phyloP scores from a whole-genome alignment of 2,329 filamentous ascomycete species.

The Aspergillus uvarum region DNA sequence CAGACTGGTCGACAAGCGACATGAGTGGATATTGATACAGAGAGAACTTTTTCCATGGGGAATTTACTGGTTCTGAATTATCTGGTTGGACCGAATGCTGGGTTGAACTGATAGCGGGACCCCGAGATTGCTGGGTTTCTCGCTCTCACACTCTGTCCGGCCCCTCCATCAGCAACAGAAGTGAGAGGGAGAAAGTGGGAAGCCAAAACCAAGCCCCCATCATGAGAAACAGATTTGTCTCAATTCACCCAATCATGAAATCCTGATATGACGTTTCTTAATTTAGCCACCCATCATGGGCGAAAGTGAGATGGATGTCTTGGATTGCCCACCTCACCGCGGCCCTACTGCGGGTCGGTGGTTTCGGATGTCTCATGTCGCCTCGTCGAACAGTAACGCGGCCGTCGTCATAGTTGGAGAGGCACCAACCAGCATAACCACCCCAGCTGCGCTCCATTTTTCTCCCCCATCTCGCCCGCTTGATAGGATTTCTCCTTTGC shows the following conservation, averaged over 20 bases:
- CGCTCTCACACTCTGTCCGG: no score
- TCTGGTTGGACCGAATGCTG: background rate
- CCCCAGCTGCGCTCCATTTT: constrained; percentile 3
- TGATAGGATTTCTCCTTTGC: background rate
- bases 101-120: background rate
- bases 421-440: background rate
- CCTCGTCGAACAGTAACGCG: background rate
- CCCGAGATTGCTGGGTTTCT: background rate
- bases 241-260: background rate
- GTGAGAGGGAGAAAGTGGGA: background rate
- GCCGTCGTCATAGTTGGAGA: background rate
- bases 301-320: constrained; percentile 3
- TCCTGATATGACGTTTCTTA: constrained; percentile 10
- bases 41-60: background rate
- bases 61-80: background rate
- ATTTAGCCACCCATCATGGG: constrained; percentile 2
- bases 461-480: background rate
- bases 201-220: background rate
- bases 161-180: background rate
- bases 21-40: background rate
- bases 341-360: constrained; percentile 9
- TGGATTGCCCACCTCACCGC: background rate
- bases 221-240: background rate
- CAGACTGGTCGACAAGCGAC: background rate
- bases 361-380: constrained; percentile 10